Base-by-base conservation (phyloP, 2,329 filamentous ascomycete genomes). In the Venturia aucupariae region DNA sequence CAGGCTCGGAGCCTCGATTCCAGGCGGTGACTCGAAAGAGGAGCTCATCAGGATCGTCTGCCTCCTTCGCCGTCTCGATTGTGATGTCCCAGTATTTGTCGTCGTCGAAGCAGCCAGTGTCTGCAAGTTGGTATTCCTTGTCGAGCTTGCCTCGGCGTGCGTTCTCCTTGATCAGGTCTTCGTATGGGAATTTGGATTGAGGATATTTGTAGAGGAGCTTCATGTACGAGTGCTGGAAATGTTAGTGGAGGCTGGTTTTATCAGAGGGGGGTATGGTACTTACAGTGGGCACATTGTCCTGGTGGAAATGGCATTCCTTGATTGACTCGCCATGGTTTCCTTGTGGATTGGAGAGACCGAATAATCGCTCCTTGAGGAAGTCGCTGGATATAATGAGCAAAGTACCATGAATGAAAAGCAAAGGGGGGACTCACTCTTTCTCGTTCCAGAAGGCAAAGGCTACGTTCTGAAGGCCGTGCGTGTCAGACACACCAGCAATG, bases 131-230 rank as follows among this genome's bases (percentile, higher is more conserved):
- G 77, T 96, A 97, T 74, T 97, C 93, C 60, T 84, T 84, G 68
- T 97, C 92, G 70, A 86, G 75, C 75, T 88, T 90, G 64, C 83
- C 82, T 68, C 92, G 85, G 69, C 82, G 84, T 54, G 86, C 92
- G 73, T 96, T 97, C 72, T 95, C 90, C 68, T 90, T 81, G 68
- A 95, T 79, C 59, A 97, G 81, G 68, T 96, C 86, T 75, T 97
- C 83, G 79, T 97, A 97, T 2, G 93, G 94, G 72, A 97, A 97
- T 68, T 88, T 86, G 71, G 84, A 84, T 77, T 97, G 93, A 0
- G 94, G 94, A 71, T 97, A 95, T 77, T 97, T 97, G 84, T 97
- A 97, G 69, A 97, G 87, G 73, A 87, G 95, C 76, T 97, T 97
- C 93, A 97, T 97, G 80, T 97, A 97, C 35, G 93, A 96, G 77